Evolutionary conservation across 371 early-diverging fungal genomes (phyloP).

Genomic region (Capniomyces stellatus): DNA sequence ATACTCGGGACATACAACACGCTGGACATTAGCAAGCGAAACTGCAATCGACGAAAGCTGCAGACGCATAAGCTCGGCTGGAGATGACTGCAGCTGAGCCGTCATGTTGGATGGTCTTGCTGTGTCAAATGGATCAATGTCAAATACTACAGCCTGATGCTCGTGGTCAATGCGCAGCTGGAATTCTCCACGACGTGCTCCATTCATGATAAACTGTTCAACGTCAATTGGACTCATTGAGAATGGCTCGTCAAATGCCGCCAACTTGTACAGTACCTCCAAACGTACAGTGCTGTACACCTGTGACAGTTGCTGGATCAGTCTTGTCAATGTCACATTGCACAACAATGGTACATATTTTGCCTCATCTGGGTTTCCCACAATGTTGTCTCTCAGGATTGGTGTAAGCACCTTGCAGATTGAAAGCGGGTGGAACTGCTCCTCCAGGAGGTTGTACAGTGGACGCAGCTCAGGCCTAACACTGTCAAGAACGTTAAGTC

Average conservation of each 20-base stretch:
- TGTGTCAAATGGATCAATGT: slow-evolving; percentile 62
- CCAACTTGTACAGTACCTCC: slow-evolving; percentile 72
- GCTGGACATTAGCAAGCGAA: slow-evolving; percentile 63
- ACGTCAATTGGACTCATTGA: slow-evolving; percentile 69
- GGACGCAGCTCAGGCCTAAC: slow-evolving; percentile 81
- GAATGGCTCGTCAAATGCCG: slow-evolving; percentile 71
- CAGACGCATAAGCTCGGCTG: slow-evolving; percentile 70
- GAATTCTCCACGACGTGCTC: slow-evolving; percentile 87
- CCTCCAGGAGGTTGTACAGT: slow-evolving; percentile 82
- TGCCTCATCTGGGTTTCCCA: slow-evolving; percentile 47
- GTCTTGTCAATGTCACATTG: slow-evolving; percentile 82
- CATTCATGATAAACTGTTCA: slow-evolving; percentile 94
- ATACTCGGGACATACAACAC: slow-evolving; percentile 66
- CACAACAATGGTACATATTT: slow-evolving; percentile 86
- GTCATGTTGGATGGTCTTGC: slow-evolving; percentile 56
- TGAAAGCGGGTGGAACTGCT: slow-evolving; percentile 90
- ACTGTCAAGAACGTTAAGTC: slow-evolving; percentile 64
- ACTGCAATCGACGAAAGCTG: slow-evolving; percentile 59
- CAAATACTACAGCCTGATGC: slow-evolving; percentile 75
- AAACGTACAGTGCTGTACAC: slow-evolving; percentile 92
- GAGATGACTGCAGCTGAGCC: slow-evolving; percentile 68
- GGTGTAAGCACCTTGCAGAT: slow-evolving; percentile 90
- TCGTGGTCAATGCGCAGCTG: slow-evolving; percentile 87
- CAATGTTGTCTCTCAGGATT: slow-evolving; percentile 41
- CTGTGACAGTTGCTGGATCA: slow-evolving; percentile 90